phyloP scores from a whole-genome alignment of 2,329 filamentous ascomycete genomes.

The Polychaeton citri region DNA sequence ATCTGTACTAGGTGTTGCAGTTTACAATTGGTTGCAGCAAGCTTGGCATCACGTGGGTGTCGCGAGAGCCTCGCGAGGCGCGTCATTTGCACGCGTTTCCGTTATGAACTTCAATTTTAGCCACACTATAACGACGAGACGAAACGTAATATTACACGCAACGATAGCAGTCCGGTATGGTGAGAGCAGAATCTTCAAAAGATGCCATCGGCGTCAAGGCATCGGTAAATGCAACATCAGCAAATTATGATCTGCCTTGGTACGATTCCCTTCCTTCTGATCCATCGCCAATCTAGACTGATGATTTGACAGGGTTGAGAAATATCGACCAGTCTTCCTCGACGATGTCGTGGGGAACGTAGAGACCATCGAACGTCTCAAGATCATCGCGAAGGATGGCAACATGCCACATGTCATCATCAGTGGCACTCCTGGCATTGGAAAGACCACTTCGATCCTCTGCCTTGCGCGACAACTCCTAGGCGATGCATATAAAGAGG shows the following conservation, averaged over 20 bases:
- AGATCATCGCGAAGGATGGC: conserved; percentile 95
- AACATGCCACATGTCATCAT: conserved; percentile 99
- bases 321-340: conserved; percentile 87
- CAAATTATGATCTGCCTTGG: conserved; percentile 70
- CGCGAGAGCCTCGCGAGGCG: too few species aligned
- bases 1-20: too few species aligned
- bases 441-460: conserved; percentile 91
- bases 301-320: conserved; percentile 65
- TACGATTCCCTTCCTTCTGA: conserved; percentile 22
- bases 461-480: conserved; percentile 86
- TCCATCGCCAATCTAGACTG: conserved; percentile 2
- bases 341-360: conserved; percentile 97
- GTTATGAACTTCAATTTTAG: too few species aligned
- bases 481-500: conserved; percentile 91
- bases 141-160: too few species aligned
- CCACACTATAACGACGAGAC: too few species aligned
- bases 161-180: too few species aligned
- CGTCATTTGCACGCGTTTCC: too few species aligned
- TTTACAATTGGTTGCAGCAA: too few species aligned
- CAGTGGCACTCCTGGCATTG: conserved; percentile 97
- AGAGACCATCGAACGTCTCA: conserved; percentile 90
- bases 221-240: conserved; percentile 24
- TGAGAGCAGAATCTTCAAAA: conserved; percentile 37
- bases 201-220: conserved; percentile 27
- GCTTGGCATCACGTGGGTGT: too few species aligned